Percentiles rank a stretch among this genome's conserved stretches.
phyloP scores from a whole-genome alignment of 805 yeast species.

The Candida pini region DNA sequence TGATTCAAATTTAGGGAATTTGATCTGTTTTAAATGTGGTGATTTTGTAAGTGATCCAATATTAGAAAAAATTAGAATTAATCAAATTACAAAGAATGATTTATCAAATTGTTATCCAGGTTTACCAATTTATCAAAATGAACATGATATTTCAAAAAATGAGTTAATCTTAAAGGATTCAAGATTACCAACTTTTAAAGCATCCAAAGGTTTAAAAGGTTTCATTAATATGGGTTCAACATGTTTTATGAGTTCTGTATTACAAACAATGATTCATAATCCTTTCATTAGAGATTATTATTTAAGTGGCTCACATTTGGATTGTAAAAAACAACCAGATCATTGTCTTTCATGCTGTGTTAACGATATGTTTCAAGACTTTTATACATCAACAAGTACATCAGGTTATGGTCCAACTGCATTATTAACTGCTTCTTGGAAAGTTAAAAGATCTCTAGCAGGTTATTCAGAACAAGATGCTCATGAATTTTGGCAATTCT shows the following conservation, averaged over 20 bases:
- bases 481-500: constrained; percentile 94
- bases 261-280: constrained; percentile 86
- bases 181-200: constrained; percentile 42
- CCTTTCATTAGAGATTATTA: constrained; percentile 79
- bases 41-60: constrained; percentile 61
- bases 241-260: constrained; percentile 91
- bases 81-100: constrained; percentile 19
- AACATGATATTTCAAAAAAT: constrained; percentile 19
- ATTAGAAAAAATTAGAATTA: constrained; percentile 46
- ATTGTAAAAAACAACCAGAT: constrained; percentile 37
- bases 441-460: constrained; percentile 74
- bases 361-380: constrained; percentile 69
- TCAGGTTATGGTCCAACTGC: constrained; percentile 79
- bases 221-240: constrained; percentile 94
- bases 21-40: constrained; percentile 77
- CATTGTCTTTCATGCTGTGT: constrained; percentile 82
- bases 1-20: constrained; percentile 59
- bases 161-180: constrained; percentile 29
- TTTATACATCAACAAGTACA: constrained; percentile 57
- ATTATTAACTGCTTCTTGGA: constrained; percentile 82
- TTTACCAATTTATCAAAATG: constrained; percentile 25
- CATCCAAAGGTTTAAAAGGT: constrained; percentile 79
- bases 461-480: constrained; percentile 99
- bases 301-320: constrained; percentile 65
- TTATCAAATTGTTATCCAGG: constrained; percentile 23